Conservation (phyloP, 2,329 filamentous ascomycete species). For the Fusarium cyanostomum region DNA sequence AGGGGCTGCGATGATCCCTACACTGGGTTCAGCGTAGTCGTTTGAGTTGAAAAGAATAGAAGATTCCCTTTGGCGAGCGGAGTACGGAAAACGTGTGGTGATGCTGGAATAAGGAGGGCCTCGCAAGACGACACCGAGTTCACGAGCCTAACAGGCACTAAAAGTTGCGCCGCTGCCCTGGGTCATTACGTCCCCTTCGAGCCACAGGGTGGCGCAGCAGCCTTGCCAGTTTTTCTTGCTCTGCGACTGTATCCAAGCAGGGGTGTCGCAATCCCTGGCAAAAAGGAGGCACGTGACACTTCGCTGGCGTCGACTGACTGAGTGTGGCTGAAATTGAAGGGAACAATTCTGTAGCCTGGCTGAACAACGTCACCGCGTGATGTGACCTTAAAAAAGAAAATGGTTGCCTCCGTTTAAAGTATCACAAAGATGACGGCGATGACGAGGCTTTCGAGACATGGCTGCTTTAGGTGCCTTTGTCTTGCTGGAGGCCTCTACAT, state of each 20-base stretch:
- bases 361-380: slow-evolving; percentile 37
- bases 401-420: slow-evolving; percentile 24
- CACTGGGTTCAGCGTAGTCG: not conserved
- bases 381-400: slow-evolving; percentile 15
- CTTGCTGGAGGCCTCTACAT: slow-evolving; percentile 4
- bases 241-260: not conserved
- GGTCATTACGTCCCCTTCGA: slow-evolving; percentile 29
- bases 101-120: slow-evolving; percentile 46
- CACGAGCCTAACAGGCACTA: slow-evolving; percentile 46
- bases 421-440: not conserved
- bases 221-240: slow-evolving; percentile 4
- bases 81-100: slow-evolving; percentile 39
- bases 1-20: not conserved
- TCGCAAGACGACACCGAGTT: slow-evolving; percentile 46
- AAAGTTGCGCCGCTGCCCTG: slow-evolving; percentile 37
- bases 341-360: slow-evolving; percentile 38
- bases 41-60: slow-evolving; percentile 8
- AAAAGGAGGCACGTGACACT: slow-evolving; percentile 29
- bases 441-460: slow-evolving; percentile 3
- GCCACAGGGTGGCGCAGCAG: slow-evolving; percentile 42
- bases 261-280: not conserved
- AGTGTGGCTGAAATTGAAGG: slow-evolving; percentile 29
- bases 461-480: slow-evolving; percentile 6
- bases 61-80: slow-evolving; percentile 19
- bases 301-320: not conserved